Conservation (phyloP, 805 yeast species). For the Tetrapisispora namnaoensis region DNA sequence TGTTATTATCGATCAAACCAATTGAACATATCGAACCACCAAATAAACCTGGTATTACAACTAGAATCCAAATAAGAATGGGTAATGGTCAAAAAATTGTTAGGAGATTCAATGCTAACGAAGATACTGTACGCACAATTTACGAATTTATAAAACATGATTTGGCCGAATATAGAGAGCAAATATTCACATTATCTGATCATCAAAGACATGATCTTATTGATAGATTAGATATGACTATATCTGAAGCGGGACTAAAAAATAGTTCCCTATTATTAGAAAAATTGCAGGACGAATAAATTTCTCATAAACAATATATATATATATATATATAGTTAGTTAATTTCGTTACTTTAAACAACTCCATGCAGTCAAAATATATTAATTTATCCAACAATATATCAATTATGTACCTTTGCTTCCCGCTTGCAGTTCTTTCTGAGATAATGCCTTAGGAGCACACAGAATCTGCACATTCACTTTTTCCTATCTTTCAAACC, state of each 20-base stretch:
- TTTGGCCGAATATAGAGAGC: conserved; percentile 34
- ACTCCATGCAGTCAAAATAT: no score
- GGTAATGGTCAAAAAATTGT: conserved; percentile 81
- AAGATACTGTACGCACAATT: conserved; percentile 49
- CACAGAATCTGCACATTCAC: no score
- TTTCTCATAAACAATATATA: background rate
- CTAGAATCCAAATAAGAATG: conserved; percentile 80
- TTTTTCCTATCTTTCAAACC: no score
- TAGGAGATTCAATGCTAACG: conserved; percentile 46
- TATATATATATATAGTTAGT: background rate
- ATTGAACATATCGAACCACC: conserved; percentile 55
- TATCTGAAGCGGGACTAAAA: conserved; percentile 66
- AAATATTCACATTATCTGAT: conserved; percentile 46
- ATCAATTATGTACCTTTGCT: no score
- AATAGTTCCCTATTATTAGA: conserved; percentile 78
- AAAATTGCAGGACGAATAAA: conserved; percentile 21
- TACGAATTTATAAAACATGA: conserved; percentile 60
- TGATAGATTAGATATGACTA: conserved; percentile 41
- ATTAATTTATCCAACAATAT: no score
- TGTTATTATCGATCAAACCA: conserved; percentile 42
- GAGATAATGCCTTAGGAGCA: no score
- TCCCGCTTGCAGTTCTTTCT: no score
- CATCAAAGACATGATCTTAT: conserved; percentile 50
- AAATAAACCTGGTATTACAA: conserved; percentile 40
- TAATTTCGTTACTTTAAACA: no score